Evolutionary conservation across 257 asterid species (phyloP).

Genomic region (Plantago elongata): DNA sequence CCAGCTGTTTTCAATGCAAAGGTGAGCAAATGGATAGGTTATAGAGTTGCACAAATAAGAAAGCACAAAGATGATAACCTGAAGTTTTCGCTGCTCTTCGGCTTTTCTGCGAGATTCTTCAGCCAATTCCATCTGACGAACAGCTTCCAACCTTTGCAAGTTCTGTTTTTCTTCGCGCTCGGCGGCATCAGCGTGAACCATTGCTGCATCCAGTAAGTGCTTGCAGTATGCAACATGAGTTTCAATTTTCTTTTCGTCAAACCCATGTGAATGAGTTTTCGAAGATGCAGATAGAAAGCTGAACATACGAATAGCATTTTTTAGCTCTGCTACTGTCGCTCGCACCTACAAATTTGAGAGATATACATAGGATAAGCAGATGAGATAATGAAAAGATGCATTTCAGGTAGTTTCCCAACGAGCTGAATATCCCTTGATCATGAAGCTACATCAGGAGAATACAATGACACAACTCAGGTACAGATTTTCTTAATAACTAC

Average conservation of each 20-base stretch:
- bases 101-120: constrained; percentile 86
- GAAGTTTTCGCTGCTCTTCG: constrained; percentile 84
- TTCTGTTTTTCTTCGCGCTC: constrained; percentile 90
- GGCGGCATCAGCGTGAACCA: constrained; percentile 87
- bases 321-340: constrained; percentile 90
- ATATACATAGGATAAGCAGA: background rate
- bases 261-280: constrained; percentile 84
- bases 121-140: constrained; percentile 84
- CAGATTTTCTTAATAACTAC: too few species aligned
- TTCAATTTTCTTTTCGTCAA: constrained; percentile 94
- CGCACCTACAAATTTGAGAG: constrained; percentile 48
- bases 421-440: too few species aligned
- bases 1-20: constrained; percentile 46
- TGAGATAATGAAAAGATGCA: background rate
- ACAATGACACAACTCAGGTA: too few species aligned
- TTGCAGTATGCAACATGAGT: constrained; percentile 97
- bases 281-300: constrained; percentile 84
- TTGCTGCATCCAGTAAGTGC: constrained; percentile 93
- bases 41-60: background rate
- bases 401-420: background rate
- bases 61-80: constrained; percentile 38
- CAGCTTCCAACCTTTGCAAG: constrained; percentile 70
- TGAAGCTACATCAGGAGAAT: too few species aligned
- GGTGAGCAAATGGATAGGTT: constrained; percentile 23
- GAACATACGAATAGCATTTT: constrained; percentile 95